Conservation (phyloP, 768 basidiomycete genomes). For the Suillus americanus region DNA sequence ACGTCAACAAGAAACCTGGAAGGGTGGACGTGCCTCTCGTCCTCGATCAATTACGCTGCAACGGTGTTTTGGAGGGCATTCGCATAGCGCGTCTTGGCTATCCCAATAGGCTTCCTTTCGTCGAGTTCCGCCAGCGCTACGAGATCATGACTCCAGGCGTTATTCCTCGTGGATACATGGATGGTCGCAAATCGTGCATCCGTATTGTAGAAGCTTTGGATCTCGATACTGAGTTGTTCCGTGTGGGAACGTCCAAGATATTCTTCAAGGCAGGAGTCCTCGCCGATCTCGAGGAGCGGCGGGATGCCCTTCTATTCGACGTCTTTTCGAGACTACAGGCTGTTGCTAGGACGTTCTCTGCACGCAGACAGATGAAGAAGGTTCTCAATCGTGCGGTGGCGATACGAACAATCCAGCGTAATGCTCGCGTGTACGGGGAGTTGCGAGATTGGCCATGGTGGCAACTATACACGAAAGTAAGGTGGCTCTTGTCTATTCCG, state of each 20-base stretch:
- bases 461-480: slow-evolving; percentile 92
- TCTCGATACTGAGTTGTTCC: slow-evolving; percentile 80
- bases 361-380: slow-evolving; percentile 90
- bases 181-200: slow-evolving; percentile 90
- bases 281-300: slow-evolving; percentile 91
- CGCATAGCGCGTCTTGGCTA: slow-evolving; percentile 97
- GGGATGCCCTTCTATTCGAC: slow-evolving; percentile 86
- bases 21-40: slow-evolving; percentile 92
- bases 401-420: slow-evolving; percentile 89
- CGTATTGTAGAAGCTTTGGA: slow-evolving; percentile 89
- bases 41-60: slow-evolving; percentile 94
- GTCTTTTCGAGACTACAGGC: slow-evolving; percentile 90
- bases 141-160: slow-evolving; percentile 93
- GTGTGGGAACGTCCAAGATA: slow-evolving; percentile 94
- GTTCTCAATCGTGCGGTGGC: slow-evolving; percentile 90
- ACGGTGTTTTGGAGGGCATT: slow-evolving; percentile 98
- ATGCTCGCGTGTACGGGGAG: slow-evolving; percentile 88
- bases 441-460: slow-evolving; percentile 99
- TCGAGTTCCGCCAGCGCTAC: slow-evolving; percentile 96
- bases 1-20: slow-evolving; percentile 86
- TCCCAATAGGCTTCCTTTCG: slow-evolving; percentile 94
- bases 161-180: slow-evolving; percentile 95
- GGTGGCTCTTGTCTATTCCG: slow-evolving; percentile 6
- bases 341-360: slow-evolving; percentile 79
- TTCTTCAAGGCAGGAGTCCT: slow-evolving; percentile 99